Evolutionary conservation across 106 monocot genomes (phyloP), one percentile per base, ranked within the genome.

Genomic region (Posidonia australis): DNA sequence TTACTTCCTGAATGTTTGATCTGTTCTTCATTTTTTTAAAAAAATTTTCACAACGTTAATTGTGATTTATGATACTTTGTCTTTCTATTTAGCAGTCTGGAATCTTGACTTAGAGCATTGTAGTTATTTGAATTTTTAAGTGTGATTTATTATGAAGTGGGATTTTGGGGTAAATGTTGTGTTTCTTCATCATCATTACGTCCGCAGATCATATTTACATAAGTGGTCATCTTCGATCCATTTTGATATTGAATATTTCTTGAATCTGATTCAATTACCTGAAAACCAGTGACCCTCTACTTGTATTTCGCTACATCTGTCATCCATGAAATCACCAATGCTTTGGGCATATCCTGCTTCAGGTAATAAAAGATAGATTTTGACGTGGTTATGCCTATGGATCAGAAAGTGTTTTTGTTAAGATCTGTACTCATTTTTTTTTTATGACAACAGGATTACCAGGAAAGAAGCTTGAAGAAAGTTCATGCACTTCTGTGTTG

Each of bases 341-440:
- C 94, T 1, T 72, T 94, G 43, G 89, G 89, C 65, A 94, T 94
- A 66, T 80, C 74, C 48, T 94, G 94, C 74, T 94, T 94, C 86
- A 94, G 94, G 94, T 94, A 69, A 23, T 57, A 57, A 24, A 16
- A 11, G 12, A 14, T 57, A 5, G 5, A 25, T 10, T 30, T 10
- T 30, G 23, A 25, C 10, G 10, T 57, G 48, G 3, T 49, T 49
- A 4, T 49, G 3, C 14, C 13, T 49, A 49, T 49, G 13, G 48
- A 49, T 13, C 3, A 49, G 5, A 29, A 11, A 14, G 16, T 30
- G 5, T 5, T 61, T 17, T 1, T 29, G 23, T 17, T 26, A 0
- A 59, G 31, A 57, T 32, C 4, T 27, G 4, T 13, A 55, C 36
- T 45, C 19, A 56, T 20, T 53, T 12, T 78, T 62, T 66, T 18